Evolutionary conservation across 139 green algal genomes (phyloP).

Genomic region (Closterium sp.): DNA sequence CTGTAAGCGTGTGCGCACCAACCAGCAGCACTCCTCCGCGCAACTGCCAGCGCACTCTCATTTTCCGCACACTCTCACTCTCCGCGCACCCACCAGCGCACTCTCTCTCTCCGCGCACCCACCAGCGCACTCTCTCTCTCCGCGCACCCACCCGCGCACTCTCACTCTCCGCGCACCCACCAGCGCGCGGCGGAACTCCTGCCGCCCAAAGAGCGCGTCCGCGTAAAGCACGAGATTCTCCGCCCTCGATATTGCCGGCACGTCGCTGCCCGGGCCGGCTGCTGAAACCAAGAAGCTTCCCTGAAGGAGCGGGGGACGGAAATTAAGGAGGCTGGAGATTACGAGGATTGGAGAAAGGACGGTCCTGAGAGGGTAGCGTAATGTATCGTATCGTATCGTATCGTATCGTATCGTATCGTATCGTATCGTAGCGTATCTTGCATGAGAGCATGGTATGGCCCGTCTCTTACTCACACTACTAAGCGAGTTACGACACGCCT

Average conservation of each 20-base stretch:
- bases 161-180: background rate
- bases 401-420: background rate
- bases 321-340: background rate
- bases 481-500: too few relatives aligned
- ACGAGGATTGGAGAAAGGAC: background rate
- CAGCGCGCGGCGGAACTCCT: slow-evolving; percentile 21
- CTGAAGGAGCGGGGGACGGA: slow-evolving; percentile 3
- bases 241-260: slow-evolving; percentile 1
- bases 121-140: too few relatives aligned
- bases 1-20: too few relatives aligned
- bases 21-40: too few relatives aligned
- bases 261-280: background rate
- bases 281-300: slow-evolving; percentile 26
- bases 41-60: too few relatives aligned
- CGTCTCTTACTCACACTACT: too few relatives aligned
- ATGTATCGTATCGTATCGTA: background rate
- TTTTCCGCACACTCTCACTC: too few relatives aligned
- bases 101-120: too few relatives aligned
- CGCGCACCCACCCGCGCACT: too few relatives aligned
- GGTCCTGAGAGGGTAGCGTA: background rate
- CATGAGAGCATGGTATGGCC: background rate
- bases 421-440: too few relatives aligned
- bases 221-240: slow-evolving; percentile 21
- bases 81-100: too few relatives aligned
- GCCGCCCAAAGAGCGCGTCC: slow-evolving; percentile 8